Evolutionary conservation across 352 stramenopile genomes (phyloP), one percentile per base, ranked within the genome.

Genomic region (Thalassiosira livingstoniorum): DNA sequence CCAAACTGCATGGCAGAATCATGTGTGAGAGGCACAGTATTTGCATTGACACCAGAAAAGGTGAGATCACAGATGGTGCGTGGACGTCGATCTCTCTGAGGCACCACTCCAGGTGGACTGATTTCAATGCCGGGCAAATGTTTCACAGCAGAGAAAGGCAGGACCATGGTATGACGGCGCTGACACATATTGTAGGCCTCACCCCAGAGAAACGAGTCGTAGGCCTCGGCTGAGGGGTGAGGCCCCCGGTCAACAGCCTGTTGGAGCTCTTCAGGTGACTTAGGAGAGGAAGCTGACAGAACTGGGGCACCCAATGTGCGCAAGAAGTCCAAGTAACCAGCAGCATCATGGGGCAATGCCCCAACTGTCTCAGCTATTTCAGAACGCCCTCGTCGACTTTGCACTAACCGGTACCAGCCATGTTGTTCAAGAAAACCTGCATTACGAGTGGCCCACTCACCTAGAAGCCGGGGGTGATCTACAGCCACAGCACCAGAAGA

Each of bases 1-100:
- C 80, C 76, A 69, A 90, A 87, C 23, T 86, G 80, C 78, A 90
- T 87, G 13, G 71, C 35, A 54, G 87, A 60, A 0, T 34, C 25
- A 0, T 78, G 60, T 2, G 83, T 66, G 0, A 84, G 13, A 0
- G 18, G 54, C 15, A 80, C 32, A 25, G 64, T 78, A 10, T 86
- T 68, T 0, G 57, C 4, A 60, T 87, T 87, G 3, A 83, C 57
- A 29, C 29, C 42, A 7, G 32, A 81, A 39, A 62, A 90, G 18
- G n/a, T 80, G 68, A 75, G 82, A 29, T 90, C 84, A 53, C 62
- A 51, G 23, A 88, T 87, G 51, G 64, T 55, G 0, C 29, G 74
- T 70, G 66, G 85, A 58, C 70, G 71, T 58, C 58, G 47, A 29
- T 61, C 73, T 63, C 61, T 69, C 72, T 84, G 75, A 7, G 62